Conservation (phyloP, 306 rosid genomes). For the Ormosia semicastrata region DNA sequence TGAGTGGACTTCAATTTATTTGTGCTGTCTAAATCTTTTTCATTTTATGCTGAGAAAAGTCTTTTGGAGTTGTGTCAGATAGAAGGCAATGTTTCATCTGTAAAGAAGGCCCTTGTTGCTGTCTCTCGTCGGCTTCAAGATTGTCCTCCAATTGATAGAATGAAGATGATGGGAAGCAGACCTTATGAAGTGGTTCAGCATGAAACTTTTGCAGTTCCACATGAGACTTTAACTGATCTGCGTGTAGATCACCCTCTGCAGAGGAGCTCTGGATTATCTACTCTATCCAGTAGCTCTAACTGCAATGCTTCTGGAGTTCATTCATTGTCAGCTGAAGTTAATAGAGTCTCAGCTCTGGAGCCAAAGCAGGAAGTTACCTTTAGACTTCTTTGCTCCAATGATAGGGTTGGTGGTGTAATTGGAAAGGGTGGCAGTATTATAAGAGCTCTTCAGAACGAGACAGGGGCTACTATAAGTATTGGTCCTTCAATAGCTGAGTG, state of each 20-base stretch:
- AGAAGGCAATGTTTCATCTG: conserved; percentile 72
- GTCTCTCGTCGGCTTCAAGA: conserved; percentile 75
- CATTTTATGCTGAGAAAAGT: conserved; percentile 7
- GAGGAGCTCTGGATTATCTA: conserved; percentile 39
- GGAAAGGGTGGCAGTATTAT: conserved; percentile 84
- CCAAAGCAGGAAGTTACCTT: conserved; percentile 62
- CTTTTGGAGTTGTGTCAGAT: conserved; percentile 53
- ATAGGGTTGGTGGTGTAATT: conserved; percentile 77
- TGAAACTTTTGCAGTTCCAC: conserved; percentile 31
- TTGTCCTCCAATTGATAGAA: conserved; percentile 53
- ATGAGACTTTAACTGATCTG: conserved; percentile 36
- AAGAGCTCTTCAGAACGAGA: conserved; percentile 69
- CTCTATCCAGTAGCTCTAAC: conserved; percentile 45
- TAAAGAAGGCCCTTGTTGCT: conserved; percentile 82
- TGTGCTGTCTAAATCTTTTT: not conserved
- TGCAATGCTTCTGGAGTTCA: conserved; percentile 47
- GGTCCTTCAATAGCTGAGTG: conserved; percentile 61
- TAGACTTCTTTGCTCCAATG: conserved; percentile 64
- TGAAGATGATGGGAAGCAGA: conserved; percentile 53
- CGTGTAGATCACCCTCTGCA: conserved; percentile 46
- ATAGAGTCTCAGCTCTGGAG: conserved; percentile 45
- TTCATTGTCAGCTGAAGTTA: conserved; percentile 51
- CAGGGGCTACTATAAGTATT: conserved; percentile 75
- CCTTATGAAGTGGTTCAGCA: conserved; percentile 49
- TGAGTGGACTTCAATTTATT: conserved; percentile 5